Conservation (phyloP, 305 asterid genomes). For the Fraxinus sp. region DNA sequence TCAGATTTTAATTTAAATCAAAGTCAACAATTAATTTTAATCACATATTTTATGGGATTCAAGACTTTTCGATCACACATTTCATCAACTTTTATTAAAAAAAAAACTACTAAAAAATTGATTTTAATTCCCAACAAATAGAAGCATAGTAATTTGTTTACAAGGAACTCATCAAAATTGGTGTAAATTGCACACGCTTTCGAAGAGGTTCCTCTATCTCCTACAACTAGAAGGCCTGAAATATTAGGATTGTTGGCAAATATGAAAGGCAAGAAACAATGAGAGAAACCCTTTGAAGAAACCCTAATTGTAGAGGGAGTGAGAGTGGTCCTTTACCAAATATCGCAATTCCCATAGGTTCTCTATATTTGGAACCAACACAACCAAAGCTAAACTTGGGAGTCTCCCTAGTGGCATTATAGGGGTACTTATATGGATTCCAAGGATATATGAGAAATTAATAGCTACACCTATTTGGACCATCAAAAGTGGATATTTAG, state of each 20-base stretch:
- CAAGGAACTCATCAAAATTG: constrained; percentile 52
- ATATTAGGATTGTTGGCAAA: constrained; percentile 70
- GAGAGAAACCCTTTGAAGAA: constrained; percentile 63
- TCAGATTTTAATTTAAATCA: too few species aligned
- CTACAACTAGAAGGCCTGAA: constrained; percentile 64
- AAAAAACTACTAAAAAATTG: too few species aligned
- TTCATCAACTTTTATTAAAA: too few species aligned
- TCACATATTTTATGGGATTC: constrained; percentile 36
- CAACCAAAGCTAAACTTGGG: constrained; percentile 60
- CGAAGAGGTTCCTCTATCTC: constrained; percentile 58
- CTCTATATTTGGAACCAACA: constrained; percentile 51
- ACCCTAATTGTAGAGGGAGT: constrained; percentile 71
- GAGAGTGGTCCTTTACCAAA: constrained; percentile 72
- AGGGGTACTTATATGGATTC: constrained; percentile 38
- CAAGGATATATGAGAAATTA: constrained; percentile 27
- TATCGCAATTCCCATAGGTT: constrained; percentile 73
- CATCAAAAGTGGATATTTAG: too few species aligned
- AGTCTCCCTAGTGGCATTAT: constrained; percentile 36
- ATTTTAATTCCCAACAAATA: too few species aligned
- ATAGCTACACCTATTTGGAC: constrained; percentile 27
- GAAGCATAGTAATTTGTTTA: constrained; percentile 51
- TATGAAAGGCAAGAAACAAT: constrained; percentile 75
- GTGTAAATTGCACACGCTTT: constrained; percentile 58
- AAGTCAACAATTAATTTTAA: too few species aligned
- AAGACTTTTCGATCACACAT: neutral